Percentiles rank a stretch among this genome's conserved stretches.
Conservation (phyloP, 2,329 filamentous ascomycete genomes). For the Daldinia sp. region DNA sequence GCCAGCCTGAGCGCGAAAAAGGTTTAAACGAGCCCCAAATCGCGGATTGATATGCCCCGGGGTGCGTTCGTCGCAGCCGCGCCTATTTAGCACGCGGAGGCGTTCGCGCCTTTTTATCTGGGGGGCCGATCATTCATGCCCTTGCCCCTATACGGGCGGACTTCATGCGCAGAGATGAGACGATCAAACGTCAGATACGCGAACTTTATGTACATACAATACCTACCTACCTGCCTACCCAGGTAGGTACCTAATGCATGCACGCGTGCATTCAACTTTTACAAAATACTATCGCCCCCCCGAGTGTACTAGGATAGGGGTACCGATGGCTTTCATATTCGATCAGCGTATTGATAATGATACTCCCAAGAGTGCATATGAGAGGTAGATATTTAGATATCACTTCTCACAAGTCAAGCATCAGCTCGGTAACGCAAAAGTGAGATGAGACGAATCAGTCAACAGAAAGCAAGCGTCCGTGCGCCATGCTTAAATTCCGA, state of each 20-base stretch:
- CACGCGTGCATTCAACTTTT: too few species aligned
- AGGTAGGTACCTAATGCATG: too few species aligned
- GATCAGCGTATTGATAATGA: too few species aligned
- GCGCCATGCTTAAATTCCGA: slow-evolving; percentile 26
- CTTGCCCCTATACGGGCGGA: slow-evolving; percentile 20
- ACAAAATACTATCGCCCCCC: too few species aligned
- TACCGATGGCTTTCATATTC: too few species aligned
- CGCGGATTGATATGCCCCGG: background rate
- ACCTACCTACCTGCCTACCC: too few species aligned
- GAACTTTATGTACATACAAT: too few species aligned
- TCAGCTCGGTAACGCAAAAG: background rate
- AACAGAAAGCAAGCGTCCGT: slow-evolving; percentile 8
- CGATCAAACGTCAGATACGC: background rate
- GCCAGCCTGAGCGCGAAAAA: slow-evolving; percentile 19
- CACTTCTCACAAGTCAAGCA: too few species aligned
- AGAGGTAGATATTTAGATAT: too few species aligned
- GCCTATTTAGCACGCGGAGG: background rate
- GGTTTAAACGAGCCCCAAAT: background rate
- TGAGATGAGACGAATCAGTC: slow-evolving; percentile 2
- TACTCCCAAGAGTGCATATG: too few species aligned
- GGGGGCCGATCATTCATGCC: slow-evolving; percentile 43
- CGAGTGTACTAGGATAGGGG: too few species aligned
- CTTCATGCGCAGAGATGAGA: background rate
- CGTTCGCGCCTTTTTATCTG: slow-evolving; percentile 19
- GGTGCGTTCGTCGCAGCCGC: slow-evolving; percentile 17